Base-by-base conservation (phyloP, 257 asterid genomes). In the Jacaranda copaia region DNA sequence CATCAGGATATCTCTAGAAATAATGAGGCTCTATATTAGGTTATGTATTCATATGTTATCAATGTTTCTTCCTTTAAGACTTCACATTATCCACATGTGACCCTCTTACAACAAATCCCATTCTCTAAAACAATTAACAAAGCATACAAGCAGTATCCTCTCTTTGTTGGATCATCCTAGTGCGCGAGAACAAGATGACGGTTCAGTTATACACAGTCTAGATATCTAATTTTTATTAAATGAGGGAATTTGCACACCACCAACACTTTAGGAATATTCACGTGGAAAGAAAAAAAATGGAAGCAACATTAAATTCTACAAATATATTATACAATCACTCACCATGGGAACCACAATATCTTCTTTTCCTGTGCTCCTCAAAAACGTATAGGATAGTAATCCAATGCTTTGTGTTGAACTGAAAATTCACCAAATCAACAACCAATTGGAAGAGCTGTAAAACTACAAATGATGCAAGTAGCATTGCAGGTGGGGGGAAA, bases 291-390 rank as follows among this genome's bases (percentile, higher is more conserved):
- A 77, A 39, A 14, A 16, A 60, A 39, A 55, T 10, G 39, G 51
- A 56, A 40, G 64, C 45, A 69, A 77, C 60, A 60, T 45, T 12
- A 15, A 42, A 62, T 76, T 48, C 32, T 49, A 69, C 42, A 25
- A 25, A 25, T 25, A 63, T 32, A 65, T 39, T 9, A 55, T 19
- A 56, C 12, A 56, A 73, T 32, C 64, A 60, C 92, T 86, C 82
- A 91, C 98, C 97, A 93, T 89, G 71, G 98, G 98, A 81, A 93
- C 98, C 72, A 93, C 83, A 15, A 91, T 91, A 74, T 93, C 98
- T 85, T 93, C 98, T 85, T 91, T 91, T 42, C 93, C 91, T 5
- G 97, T 93, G 84, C 87, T 79, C 82, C 83, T 91, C 89, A 93
- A 81, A 82, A 90, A 93, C 6, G 98, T 90, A 78, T 87, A 93